A percentile compares a stretch with the other conserved stretches of the same genome.
These are phyloP conservation scores for Xerocomus spinulosus DNA, from an alignment of 768 basidiomycete species.

Conservation along the genomic window DNA sequence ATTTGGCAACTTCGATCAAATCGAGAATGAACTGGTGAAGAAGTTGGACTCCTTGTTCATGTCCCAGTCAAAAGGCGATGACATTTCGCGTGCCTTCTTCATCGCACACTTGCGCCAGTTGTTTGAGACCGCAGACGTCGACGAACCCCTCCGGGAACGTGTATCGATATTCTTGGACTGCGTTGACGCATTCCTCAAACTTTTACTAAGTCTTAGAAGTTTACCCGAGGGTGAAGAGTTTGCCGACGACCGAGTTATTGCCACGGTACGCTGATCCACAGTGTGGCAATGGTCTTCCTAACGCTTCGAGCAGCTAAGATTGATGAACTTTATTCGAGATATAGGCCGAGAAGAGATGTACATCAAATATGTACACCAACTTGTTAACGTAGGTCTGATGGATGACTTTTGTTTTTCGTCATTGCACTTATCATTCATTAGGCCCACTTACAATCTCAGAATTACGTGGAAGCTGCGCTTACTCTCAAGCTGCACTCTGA, in stretches of 20 bases:
- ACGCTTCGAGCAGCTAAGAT: conserved; percentile 51
- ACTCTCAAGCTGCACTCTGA: conserved; percentile 94
- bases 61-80: conserved; percentile 87
- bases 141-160: conserved; percentile 70
- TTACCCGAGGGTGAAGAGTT: conserved; percentile 92
- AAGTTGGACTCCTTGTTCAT: conserved; percentile 89
- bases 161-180: conserved; percentile 83
- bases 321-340: conserved; percentile 91
- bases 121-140: conserved; percentile 82
- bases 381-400: conserved; percentile 69
- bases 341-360: conserved; percentile 93
- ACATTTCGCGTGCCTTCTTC: conserved; percentile 90
- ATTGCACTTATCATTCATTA: conserved; percentile 29
- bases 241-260: conserved; percentile 90
- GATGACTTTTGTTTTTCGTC: neutral
- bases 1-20: conserved; percentile 77
- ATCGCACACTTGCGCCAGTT: conserved; percentile 83
- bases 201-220: conserved; percentile 80
- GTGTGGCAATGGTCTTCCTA: conserved; percentile 3
- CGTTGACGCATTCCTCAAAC: conserved; percentile 88
- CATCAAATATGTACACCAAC: conserved; percentile 93
- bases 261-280: conserved; percentile 51
- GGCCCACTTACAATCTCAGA: conserved; percentile 87
- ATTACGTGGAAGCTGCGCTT: conserved; percentile 89
- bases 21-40: conserved; percentile 90